Evolutionary conservation across 306 rosid species (phyloP).

Genomic region (Inga oerstediana): DNA sequence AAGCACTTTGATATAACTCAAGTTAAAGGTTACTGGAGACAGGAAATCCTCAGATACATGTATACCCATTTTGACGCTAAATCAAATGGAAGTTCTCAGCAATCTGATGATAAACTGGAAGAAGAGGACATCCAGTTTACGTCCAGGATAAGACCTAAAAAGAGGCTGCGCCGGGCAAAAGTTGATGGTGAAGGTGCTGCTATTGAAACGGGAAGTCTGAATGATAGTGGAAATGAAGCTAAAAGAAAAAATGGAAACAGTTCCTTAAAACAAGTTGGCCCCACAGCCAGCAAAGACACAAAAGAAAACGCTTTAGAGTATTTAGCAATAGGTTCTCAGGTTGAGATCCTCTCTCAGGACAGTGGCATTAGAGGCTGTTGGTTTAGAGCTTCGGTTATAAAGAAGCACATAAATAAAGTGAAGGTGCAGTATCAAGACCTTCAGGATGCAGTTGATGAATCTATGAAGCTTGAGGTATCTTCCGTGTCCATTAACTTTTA

Average conservation of each 20-base stretch:
- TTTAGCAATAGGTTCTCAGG: slow-evolving; percentile 55
- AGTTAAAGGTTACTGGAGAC: slow-evolving; percentile 85
- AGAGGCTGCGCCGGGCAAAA: slow-evolving; percentile 48
- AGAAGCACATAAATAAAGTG: slow-evolving; percentile 66
- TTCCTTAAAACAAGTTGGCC: slow-evolving; percentile 23
- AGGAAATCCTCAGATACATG: slow-evolving; percentile 73
- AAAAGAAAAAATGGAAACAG: slow-evolving; percentile 34
- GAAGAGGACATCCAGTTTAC: slow-evolving; percentile 43
- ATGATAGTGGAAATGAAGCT: slow-evolving; percentile 18
- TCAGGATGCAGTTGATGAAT: slow-evolving; percentile 74
- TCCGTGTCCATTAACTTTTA: not conserved
- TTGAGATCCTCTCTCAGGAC: slow-evolving; percentile 90
- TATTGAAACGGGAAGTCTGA: slow-evolving; percentile 18
- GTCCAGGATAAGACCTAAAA: slow-evolving; percentile 56
- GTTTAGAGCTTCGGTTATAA: slow-evolving; percentile 76
- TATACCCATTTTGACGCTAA: slow-evolving; percentile 46
- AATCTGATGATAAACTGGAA: slow-evolving; percentile 45
- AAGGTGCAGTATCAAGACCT: slow-evolving; percentile 80
- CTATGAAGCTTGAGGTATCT: slow-evolving; percentile 76
- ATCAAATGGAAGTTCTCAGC: slow-evolving; percentile 47
- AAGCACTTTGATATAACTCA: slow-evolving; percentile 77
- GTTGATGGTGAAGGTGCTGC: slow-evolving; percentile 40
- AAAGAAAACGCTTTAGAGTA: slow-evolving; percentile 28
- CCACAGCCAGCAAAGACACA: slow-evolving; percentile 35
- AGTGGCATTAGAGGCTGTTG: slow-evolving; percentile 95